Base-by-base conservation (phyloP, 192 early-diverging fungal genomes). In the Allomyces arbusculus region DNA sequence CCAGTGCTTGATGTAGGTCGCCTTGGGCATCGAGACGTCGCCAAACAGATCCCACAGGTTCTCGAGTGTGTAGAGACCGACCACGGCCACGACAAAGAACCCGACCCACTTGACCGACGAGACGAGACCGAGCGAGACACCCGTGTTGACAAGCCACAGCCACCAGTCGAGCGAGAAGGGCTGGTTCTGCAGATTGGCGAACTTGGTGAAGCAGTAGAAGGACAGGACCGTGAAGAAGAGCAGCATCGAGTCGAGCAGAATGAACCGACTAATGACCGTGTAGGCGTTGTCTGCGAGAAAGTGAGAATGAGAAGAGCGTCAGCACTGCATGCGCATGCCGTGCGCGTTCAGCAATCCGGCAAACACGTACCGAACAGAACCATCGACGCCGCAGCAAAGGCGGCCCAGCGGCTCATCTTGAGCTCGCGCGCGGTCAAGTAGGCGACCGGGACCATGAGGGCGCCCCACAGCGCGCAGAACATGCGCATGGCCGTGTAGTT, bases 101-200 rank as follows among this genome's bases (percentile, higher is more conserved):
- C 96, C 96, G 33, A 99, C 90, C 96, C 94, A 99, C 75, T 99
- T 99, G 28, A 92, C 83, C 75, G 86, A 89, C n/a, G 80, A 69
- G 0, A 91, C 91, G 61, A 82, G 73, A 25, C 96, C 96, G 20
- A 99, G 76, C 24, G 90, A 89, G 1, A 89, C 67, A 65, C 96
- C 96, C 10, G 94, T 91, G 61, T 86, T 75, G 12, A 84, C 63
- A 3, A 99, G 72, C 92, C 92, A 96, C 26, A 79, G 68, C 84
- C 85, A 95, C 96, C 96, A 99, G 44, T 85, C 78, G 0, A 68
- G 24, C 4, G 91, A 87, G 66, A 99, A 99, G 16, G 92, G 81
- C 78, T 79, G 70, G 28, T 75, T 66, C 24, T 86, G 86, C 68
- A 86, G 74, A 71, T 89, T 91, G 69, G 87, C 80, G 67, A 97